Evolutionary conservation across 2,329 filamentous ascomycete genomes (phyloP), one percentile per base, ranked within the genome.

Genomic region (Stemphylium lycopersici): DNA sequence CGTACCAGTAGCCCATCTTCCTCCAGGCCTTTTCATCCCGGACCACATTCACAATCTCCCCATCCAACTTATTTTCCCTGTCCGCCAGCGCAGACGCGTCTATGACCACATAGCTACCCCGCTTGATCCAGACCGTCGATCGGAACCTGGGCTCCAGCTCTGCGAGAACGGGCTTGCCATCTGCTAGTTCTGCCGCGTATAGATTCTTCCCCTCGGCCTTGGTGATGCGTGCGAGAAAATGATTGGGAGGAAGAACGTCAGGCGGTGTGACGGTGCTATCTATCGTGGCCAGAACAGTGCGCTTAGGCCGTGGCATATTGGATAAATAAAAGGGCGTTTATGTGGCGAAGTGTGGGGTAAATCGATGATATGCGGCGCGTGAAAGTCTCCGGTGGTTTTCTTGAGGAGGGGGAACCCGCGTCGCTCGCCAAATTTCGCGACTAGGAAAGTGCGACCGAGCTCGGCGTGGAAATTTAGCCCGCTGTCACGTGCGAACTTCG

Each of bases 21-120:
- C 92, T 86, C 95, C 95, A 99, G 38, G 83, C 82, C 77, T 91
- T 96, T 79, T 97, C 93, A 69, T 97, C 91, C 33, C 91, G 83
- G 33, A 98, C 92, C 32, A 98, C 86, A 70, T 97, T 97, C 63
- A 96, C 83, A 67, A 99, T 97, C 75, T 96, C 91, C 12, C 93
- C 95, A 47, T 85, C 83, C 11, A 96, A 84, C 74, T 91, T 92
- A 67, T 91, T 91, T 39, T 89, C 87, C 46, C 87, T 79, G 20
- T 83, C 85, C 24, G 87, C 85, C 33, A 87, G 80, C 2, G 84
- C 80, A 26, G 82, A 81, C 20, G 85, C 88, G 62, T 98, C 90
- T 12, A 96, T 83, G 10, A 98, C 78, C 26, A 97, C 92, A 74
- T 88, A 98, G 0, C 91, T 91, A 26, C 92, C 90, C 15, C 91